Evolutionary conservation across 23 red algal genomes (phyloP), one percentile per base, ranked within the genome.

Genomic region (Gracilaria gracilis): DNA sequence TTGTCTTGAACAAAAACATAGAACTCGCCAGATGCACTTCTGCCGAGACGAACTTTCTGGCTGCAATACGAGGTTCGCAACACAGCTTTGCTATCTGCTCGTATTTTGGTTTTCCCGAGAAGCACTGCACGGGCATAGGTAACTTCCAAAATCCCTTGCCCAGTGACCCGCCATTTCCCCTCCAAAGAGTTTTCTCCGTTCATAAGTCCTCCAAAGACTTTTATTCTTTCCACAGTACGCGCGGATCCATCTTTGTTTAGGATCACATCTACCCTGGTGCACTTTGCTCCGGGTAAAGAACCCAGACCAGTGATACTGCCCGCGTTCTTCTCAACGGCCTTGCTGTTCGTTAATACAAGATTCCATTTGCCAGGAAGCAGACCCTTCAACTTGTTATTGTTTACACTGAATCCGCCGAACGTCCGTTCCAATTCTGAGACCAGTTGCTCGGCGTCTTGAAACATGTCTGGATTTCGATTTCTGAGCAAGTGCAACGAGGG

Each of bases 21-120:
- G 77, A 90, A 77, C 47, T 90, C 87, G 0, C 70, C 75, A 38
- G 50, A 61, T 6, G 28, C 59, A 90, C 87, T 90, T 67, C 75
- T 90, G 25, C 75, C 87, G 34, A 90, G 54, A 36, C 87, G 71
- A 8, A 90, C 33, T 46, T 80, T 90, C 29, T 70, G 46, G 23
- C 74, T 66, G 50, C 87, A 90, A 40, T 80, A 90, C 19, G 87
- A 79, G 4, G 87, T 90, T 44, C 55, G 44, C 35, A 90, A 44
- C 2, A 90, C 87, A 17, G 87, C 87, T 67, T 90, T 90, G 74
- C 57, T 69, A 21, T 90, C 87, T 59, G 87, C 87, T 27, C 87
- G 46, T 31, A 90, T 37, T 28, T 79, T 90, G 38, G 57, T 90
- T 39, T 72, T 80, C 4, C 76, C 76, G 42, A 90, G 49, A 27